Evolutionary conservation across 352 stramenopile species (phyloP).

Genomic region (Phytophthora macrochlamydospora): DNA sequence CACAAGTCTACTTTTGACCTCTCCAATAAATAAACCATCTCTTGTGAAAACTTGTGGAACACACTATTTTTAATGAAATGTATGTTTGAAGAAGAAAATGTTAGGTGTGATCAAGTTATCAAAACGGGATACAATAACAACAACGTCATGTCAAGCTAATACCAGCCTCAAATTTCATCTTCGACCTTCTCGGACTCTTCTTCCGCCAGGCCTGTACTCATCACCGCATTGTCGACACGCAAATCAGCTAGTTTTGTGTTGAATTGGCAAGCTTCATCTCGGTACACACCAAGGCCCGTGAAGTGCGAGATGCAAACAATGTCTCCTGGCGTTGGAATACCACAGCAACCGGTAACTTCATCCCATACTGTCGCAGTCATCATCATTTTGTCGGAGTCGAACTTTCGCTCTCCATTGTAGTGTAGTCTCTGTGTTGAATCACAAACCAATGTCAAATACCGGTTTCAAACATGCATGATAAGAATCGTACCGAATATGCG

Average conservation of each 20-base stretch:
- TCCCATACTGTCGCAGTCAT: slow-evolving; percentile 1
- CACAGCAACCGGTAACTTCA: background rate
- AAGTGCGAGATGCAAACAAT: slow-evolving; percentile 6
- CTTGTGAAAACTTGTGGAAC: too few relatives aligned
- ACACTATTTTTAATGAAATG: too few relatives aligned
- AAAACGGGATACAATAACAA: too few relatives aligned
- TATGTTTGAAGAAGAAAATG: too few relatives aligned
- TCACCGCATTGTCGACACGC: background rate
- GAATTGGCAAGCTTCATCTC: slow-evolving; percentile 5
- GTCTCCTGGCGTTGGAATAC: slow-evolving; percentile 1
- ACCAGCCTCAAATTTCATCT: background rate
- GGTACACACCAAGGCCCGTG: background rate
- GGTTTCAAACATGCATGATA: background rate
- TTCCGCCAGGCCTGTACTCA: background rate
- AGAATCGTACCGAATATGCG: background rate
- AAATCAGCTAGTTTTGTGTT: slow-evolving; percentile 1
- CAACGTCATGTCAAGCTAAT: too few relatives aligned
- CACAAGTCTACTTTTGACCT: too few relatives aligned
- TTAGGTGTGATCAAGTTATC: too few relatives aligned
- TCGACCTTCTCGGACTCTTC: background rate
- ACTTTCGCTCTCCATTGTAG: slow-evolving; percentile 1
- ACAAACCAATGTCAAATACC: background rate
- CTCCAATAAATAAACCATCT: too few relatives aligned
- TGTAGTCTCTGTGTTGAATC: background rate
- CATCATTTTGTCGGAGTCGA: slow-evolving; percentile 1